phyloP scores from a whole-genome alignment of 345 rosid species.

The Orychophragmus violaceus region DNA sequence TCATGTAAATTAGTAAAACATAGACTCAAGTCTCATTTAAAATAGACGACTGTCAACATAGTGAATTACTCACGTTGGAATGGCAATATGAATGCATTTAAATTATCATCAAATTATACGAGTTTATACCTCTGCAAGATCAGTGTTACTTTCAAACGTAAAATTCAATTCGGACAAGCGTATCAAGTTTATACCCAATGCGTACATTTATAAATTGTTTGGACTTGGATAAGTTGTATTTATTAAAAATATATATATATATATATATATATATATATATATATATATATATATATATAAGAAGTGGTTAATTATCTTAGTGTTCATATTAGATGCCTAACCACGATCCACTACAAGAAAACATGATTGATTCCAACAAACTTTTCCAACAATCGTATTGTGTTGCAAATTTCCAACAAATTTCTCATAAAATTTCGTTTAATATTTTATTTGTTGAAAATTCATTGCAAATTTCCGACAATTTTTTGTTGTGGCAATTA shows the following conservation, averaged over 20 bases:
- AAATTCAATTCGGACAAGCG: background rate
- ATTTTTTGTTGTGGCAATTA: too few species aligned
- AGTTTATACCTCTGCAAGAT: background rate
- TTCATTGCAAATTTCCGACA: too few species aligned
- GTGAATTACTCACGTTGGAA: background rate
- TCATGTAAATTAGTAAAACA: background rate
- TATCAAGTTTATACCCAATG: background rate
- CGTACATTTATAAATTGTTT: background rate
- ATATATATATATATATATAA: too few species aligned
- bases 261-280: too few species aligned
- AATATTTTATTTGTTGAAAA: too few species aligned
- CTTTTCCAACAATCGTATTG: too few species aligned
- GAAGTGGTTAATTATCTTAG: background rate
- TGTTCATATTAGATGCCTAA: conserved; percentile 24
- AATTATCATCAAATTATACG: background rate
- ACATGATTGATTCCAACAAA: too few species aligned
- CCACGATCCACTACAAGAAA: too few species aligned
- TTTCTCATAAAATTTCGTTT: too few species aligned
- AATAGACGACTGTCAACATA: background rate
- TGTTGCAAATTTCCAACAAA: too few species aligned
- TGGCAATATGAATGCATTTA: background rate
- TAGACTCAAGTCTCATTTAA: background rate
- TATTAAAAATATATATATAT: too few species aligned
- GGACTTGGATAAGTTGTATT: too few species aligned
- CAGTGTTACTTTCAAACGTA: background rate